Conservation (phyloP, 1,284 basidiomycete genomes). For the Leccinum pachyderme region DNA sequence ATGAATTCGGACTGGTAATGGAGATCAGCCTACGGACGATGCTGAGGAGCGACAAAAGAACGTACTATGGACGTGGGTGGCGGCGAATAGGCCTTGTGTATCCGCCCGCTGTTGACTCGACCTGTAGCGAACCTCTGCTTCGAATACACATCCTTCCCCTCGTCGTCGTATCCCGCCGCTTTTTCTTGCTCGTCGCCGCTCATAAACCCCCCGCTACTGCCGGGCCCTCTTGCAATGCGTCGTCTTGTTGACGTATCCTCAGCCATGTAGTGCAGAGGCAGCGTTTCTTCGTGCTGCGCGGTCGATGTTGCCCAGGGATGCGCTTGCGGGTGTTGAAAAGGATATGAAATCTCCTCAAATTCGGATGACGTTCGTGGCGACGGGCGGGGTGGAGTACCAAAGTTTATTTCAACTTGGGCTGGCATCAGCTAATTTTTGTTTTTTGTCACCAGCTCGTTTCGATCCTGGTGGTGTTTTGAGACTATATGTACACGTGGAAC, state of each 20-base stretch:
- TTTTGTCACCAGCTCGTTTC: background rate
- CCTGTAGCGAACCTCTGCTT: constrained; percentile 52
- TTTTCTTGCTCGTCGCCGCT: constrained; percentile 38
- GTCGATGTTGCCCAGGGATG: constrained; percentile 33
- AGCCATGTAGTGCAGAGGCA: constrained; percentile 69
- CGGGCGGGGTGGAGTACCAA: constrained; percentile 54
- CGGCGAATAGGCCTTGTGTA: constrained; percentile 56
- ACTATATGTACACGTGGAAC: constrained; percentile 14
- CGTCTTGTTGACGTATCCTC: constrained; percentile 66
- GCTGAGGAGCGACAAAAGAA: constrained; percentile 6
- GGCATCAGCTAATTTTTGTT: constrained; percentile 45
- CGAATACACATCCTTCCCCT: constrained; percentile 72
- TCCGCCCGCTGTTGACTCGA: constrained; percentile 58
- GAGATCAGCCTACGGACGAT: background rate
- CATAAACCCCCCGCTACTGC: constrained; percentile 36
- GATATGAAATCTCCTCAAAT: constrained; percentile 69
- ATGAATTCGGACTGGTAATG: constrained; percentile 67
- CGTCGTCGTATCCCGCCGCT: constrained; percentile 52
- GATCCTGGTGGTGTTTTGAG: background rate
- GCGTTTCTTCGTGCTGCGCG: constrained; percentile 47
- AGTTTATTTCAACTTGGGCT: constrained; percentile 64
- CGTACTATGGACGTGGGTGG: constrained; percentile 72
- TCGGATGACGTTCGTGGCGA: constrained; percentile 53
- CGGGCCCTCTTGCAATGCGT: constrained; percentile 49
- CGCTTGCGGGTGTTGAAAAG: constrained; percentile 39